phyloP scores from a whole-genome alignment of 2,329 filamentous ascomycete genomes.

The Nothophoma quercina region DNA sequence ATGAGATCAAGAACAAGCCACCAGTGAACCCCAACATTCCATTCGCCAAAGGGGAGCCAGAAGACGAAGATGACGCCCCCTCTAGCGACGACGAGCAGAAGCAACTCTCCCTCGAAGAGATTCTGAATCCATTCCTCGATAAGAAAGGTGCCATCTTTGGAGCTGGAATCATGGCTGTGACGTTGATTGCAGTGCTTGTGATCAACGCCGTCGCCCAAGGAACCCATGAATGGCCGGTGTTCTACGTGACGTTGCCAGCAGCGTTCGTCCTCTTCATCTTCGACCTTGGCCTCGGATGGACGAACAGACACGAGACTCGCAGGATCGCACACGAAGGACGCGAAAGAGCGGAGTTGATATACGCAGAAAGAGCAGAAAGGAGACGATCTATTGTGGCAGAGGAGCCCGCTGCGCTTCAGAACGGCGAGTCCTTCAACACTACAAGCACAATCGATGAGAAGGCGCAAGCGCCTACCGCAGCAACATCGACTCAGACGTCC shows the following conservation, averaged over 20 bases:
- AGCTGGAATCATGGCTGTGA: conserved; percentile 70
- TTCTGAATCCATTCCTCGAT: conserved; percentile 78
- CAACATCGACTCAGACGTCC: conserved; percentile 5
- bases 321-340: conserved; percentile 66
- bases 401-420: conserved; percentile 15
- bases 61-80: conserved; percentile 58
- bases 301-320: conserved; percentile 67
- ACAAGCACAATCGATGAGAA: conserved; percentile 22
- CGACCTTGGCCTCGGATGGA: conserved; percentile 71
- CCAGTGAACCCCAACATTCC: conserved; percentile 79
- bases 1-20: conserved; percentile 61
- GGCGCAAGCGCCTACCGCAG: background rate
- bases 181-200: conserved; percentile 70
- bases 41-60: conserved; percentile 63
- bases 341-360: conserved; percentile 56
- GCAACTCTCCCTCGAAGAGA: conserved; percentile 71
- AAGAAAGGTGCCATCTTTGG: conserved; percentile 71
- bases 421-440: conserved; percentile 7
- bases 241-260: conserved; percentile 73
- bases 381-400: conserved; percentile 24
- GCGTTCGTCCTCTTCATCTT: conserved; percentile 73
- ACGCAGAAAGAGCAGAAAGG: conserved; percentile 44
- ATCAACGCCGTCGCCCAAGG: conserved; percentile 68
- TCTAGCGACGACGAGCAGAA: conserved; percentile 60
- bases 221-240: conserved; percentile 65